phyloP scores from a whole-genome alignment of 306 rosid genomes.

The Rosa lucieae region DNA sequence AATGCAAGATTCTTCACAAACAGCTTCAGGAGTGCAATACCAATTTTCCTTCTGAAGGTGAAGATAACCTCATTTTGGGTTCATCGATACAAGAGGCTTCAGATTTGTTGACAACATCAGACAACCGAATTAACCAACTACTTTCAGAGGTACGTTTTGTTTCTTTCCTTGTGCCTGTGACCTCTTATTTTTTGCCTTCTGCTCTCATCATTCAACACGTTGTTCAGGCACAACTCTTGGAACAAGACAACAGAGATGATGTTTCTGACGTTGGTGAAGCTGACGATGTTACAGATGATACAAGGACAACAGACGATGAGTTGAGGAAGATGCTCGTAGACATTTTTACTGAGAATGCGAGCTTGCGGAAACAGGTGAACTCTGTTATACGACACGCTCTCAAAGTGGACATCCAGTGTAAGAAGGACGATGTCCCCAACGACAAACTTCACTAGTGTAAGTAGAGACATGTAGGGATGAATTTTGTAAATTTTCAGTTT shows the following conservation, averaged over 20 bases:
- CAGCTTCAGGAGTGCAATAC: conserved; percentile 67
- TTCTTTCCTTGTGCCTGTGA: not conserved
- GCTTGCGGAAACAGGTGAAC: conserved; percentile 85
- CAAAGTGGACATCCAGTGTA: conserved; percentile 40
- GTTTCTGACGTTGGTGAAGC: conserved; percentile 40
- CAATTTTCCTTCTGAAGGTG: conserved; percentile 40
- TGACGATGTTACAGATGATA: conserved; percentile 30
- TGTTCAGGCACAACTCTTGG: conserved; percentile 64
- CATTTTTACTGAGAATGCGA: conserved; percentile 63
- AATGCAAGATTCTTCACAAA: conserved; percentile 58
- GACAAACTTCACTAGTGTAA: conserved; percentile 39
- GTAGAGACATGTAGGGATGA: conserved; percentile 41
- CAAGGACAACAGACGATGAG: conserved; percentile 46
- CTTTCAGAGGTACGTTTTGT: conserved; percentile 61
- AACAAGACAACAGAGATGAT: conserved; percentile 38
- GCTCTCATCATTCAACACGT: conserved; percentile 9
- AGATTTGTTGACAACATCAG: conserved; percentile 56
- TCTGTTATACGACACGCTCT: conserved; percentile 41
- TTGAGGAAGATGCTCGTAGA: conserved; percentile 63
- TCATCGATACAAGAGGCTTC: conserved; percentile 54
- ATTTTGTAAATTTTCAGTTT: conserved; percentile 30
- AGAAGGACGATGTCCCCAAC: conserved; percentile 37
- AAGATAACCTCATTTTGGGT: conserved; percentile 27
- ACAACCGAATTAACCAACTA: conserved; percentile 59
- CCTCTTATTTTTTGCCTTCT: conserved; percentile 6